phyloP scores from a whole-genome alignment of 441 rosid species.

The Eugenia klotzschiana region DNA sequence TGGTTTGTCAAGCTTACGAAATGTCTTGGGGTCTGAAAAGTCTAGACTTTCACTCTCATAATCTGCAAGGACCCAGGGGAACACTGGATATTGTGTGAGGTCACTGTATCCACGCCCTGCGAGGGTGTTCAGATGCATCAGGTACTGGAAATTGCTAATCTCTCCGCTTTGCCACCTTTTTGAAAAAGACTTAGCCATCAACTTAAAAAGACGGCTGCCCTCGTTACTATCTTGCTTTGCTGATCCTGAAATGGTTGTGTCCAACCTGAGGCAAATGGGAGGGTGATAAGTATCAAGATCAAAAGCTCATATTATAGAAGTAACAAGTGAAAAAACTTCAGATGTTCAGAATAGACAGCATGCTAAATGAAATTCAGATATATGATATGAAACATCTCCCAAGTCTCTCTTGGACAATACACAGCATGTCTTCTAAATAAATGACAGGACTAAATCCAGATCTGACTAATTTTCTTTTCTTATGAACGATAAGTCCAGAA shows the following conservation, averaged over 20 bases:
- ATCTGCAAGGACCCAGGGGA: conserved; percentile 99
- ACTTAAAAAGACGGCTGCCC: conserved; percentile 89
- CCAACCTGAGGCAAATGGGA: conserved; percentile 53
- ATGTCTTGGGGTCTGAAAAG: conserved; percentile 74
- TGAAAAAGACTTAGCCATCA: conserved; percentile 93
- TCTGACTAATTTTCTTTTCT: background rate
- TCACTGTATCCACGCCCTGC: conserved; percentile 99
- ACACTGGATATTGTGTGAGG: conserved; percentile 98
- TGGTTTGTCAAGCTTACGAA: conserved; percentile 92
- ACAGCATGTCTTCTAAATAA: background rate
- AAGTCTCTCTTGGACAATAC: background rate
- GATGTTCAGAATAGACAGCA: background rate
- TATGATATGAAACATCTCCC: background rate
- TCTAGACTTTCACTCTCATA: conserved; percentile 89
- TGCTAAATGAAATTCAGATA: background rate
- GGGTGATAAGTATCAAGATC: conserved; percentile 5
- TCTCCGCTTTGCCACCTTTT: conserved; percentile 99
- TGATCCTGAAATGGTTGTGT: conserved; percentile 93
- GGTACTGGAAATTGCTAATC: conserved; percentile 98
- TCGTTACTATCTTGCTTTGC: conserved; percentile 85
- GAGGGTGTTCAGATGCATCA: conserved; percentile 98
- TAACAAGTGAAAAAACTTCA: background rate
- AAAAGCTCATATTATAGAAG: background rate
- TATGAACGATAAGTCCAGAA: background rate
- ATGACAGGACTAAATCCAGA: background rate